Evolutionary conservation across 179 eudicot genomes (phyloP).

Genomic region (Silene vulgaris): DNA sequence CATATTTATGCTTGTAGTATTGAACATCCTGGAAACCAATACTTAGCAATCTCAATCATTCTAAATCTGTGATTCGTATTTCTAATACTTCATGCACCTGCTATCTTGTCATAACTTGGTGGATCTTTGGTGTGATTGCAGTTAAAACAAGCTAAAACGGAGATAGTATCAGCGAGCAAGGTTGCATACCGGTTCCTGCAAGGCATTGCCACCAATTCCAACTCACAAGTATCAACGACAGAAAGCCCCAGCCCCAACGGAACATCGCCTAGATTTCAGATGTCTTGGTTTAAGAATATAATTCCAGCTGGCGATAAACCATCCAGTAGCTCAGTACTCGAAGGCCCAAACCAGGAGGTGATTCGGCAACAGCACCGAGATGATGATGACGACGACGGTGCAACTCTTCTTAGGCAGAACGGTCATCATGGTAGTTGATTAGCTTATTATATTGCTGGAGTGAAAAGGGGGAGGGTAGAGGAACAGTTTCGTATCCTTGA

Average conservation of each 20-base stretch:
- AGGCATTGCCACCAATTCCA: slow-evolving; percentile 43
- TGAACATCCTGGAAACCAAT: not conserved
- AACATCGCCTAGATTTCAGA: slow-evolving; percentile 51
- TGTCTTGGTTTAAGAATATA: slow-evolving; percentile 68
- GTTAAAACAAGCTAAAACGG: slow-evolving; percentile 88
- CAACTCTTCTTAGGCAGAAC: slow-evolving; percentile 23
- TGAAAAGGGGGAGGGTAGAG: slow-evolving; percentile 8
- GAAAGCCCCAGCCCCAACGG: slow-evolving; percentile 43
- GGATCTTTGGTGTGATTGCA: slow-evolving; percentile 24
- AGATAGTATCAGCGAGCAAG: slow-evolving; percentile 84
- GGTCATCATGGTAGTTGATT: slow-evolving; percentile 25
- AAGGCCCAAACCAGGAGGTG: slow-evolving; percentile 44
- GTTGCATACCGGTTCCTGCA: slow-evolving; percentile 73
- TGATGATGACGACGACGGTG: slow-evolving; percentile 29
- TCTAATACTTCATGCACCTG: not conserved
- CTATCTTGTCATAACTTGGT: not conserved
- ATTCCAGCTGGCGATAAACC: slow-evolving; percentile 66
- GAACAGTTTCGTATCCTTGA: slow-evolving; percentile 28
- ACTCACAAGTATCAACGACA: slow-evolving; percentile 44
- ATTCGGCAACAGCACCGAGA: slow-evolving; percentile 27
- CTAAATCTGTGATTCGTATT: not conserved
- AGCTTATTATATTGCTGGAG: not conserved
- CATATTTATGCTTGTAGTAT: not conserved
- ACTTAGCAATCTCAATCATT: slow-evolving; percentile 1
- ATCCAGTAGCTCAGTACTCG: slow-evolving; percentile 56